Conservation (phyloP, 352 stramenopile genomes). For the Phytophthora foliorum region DNA sequence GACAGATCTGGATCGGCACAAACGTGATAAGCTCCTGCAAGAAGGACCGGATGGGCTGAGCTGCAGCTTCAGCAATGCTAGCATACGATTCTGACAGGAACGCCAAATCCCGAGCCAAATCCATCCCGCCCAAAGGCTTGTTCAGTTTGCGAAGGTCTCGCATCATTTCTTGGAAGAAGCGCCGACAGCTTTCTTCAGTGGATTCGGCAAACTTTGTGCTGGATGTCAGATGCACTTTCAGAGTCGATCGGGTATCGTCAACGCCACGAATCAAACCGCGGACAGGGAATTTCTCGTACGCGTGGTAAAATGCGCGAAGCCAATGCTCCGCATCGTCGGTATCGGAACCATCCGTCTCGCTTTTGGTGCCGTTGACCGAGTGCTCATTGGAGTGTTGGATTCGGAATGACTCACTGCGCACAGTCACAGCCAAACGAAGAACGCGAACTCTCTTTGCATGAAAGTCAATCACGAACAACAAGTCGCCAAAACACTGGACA, state of each 20-base stretch:
- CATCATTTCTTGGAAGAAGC: constrained; percentile 54
- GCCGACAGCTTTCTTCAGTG: constrained; percentile 22
- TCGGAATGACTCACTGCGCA: constrained; percentile 64
- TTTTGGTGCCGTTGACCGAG: constrained; percentile 26
- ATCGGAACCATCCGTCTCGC: constrained; percentile 10
- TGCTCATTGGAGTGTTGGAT: constrained; percentile 52
- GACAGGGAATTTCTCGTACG: constrained; percentile 45
- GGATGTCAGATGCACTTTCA: constrained; percentile 41
- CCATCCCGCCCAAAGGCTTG: constrained; percentile 59
- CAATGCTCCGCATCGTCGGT: constrained; percentile 30
- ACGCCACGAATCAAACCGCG: constrained; percentile 43
- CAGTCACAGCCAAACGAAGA: constrained; percentile 40
- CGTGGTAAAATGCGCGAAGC: constrained; percentile 42
- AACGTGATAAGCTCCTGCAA: constrained; percentile 63
- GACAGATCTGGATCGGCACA: constrained; percentile 82
- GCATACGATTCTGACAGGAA: constrained; percentile 17
- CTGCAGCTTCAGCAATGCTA: constrained; percentile 1
- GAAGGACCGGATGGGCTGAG: constrained; percentile 21
- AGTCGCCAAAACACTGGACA: constrained; percentile 38
- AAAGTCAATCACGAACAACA: constrained; percentile 43
- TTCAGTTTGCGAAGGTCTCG: constrained; percentile 60
- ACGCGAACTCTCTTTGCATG: constrained; percentile 21
- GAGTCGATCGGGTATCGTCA: constrained; percentile 27
- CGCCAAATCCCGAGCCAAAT: constrained; percentile 34
- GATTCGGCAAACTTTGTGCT: constrained; percentile 4